Base-by-base conservation (phyloP, 2,329 filamentous ascomycete species). In the Alternaria ethzedia region DNA sequence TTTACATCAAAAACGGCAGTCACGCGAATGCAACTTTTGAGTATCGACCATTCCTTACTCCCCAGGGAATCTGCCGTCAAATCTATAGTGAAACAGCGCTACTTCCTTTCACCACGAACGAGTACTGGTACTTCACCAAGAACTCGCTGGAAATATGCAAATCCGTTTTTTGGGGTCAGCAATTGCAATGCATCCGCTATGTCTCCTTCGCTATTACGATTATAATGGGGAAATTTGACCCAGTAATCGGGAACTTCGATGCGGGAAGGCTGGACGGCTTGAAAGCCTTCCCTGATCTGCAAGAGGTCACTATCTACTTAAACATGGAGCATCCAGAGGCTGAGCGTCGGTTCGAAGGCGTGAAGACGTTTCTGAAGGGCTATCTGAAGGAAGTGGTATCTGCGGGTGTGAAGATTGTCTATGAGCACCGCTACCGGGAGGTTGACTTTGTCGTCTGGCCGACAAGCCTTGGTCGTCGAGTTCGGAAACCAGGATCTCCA, bases 21-120 rank as follows among this genome's bases (percentile, higher is more conserved):
- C 32, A 36, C 7, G 30, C 1, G 0, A 1, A 1, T 0, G 30
- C 30, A 32, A 0, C 30, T 32, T 15, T 1, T 15, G 13, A 2
- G 13, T 32, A 32, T 15, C 13, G 0, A 32, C 30, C 30, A 3
- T 30, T 13, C 1, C 28, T 13, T 30, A 6, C 0, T 30, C 12
- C 1, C 28, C 28, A 30, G 12, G 0, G 2, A 1, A 30, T 1
- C 28, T 30, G 32, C 32, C 32, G 32, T 41, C 32, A 41, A n/a
- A 3, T 41, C 32, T 41, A 41, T 0, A 41, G 2, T 1, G 32
- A 41, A 1, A 41, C 32, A 41, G 32, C 32, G 15, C 9, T 41
- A 1, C 32, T 41, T 41, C 32, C 32, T 8, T 41, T 41, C 15
- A 0, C 32, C 0, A 41, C 32, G 0, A 41, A 41, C 1, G 15